A percentile compares a stretch with the other conserved stretches of the same genome.
Evolutionary conservation across 768 basidiomycete species (phyloP).

Genomic region (Cubamyces lactineus): DNA sequence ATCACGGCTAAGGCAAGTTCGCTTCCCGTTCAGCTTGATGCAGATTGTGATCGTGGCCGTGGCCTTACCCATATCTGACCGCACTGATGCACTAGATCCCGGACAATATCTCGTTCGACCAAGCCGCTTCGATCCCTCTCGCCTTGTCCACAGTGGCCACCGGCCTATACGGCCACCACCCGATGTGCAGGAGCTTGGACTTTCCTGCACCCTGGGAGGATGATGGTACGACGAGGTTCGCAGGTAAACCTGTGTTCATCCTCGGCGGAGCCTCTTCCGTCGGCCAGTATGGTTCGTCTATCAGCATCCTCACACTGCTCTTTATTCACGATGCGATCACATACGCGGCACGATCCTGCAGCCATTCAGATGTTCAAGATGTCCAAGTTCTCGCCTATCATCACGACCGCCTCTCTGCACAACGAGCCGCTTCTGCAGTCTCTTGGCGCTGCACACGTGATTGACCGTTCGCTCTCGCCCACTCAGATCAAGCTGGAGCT

Average conservation of each 20-base stretch:
- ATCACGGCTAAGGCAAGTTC: constrained; percentile 30
- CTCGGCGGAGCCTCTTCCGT: constrained; percentile 35
- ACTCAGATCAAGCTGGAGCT: constrained; percentile 10
- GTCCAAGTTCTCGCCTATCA: constrained; percentile 38
- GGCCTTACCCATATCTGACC: too few relatives aligned
- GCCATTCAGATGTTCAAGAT: constrained; percentile 33
- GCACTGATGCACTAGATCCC: constrained; percentile 39
- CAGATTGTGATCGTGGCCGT: too few relatives aligned
- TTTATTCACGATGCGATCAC: too few relatives aligned
- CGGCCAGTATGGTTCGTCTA: constrained; percentile 31
- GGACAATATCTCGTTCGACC: constrained; percentile 39
- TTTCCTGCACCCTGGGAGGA: constrained; percentile 31
- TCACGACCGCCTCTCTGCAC: constrained; percentile 34
- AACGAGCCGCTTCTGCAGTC: constrained; percentile 30
- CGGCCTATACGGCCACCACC: constrained; percentile 38
- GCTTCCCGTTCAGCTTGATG: too few relatives aligned
- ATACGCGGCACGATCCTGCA: constrained; percentile 1
- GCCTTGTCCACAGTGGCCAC: constrained; percentile 42
- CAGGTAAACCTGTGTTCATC: constrained; percentile 32
- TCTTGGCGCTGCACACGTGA: constrained; percentile 35
- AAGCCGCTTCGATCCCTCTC: constrained; percentile 47
- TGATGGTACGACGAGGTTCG: constrained; percentile 26
- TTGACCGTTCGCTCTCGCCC: constrained; percentile 27
- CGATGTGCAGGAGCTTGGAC: not conserved
- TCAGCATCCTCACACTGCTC: too few relatives aligned